phyloP scores from a whole-genome alignment of 2,329 filamentous ascomycete genomes.

The Raffaelea arxii region DNA sequence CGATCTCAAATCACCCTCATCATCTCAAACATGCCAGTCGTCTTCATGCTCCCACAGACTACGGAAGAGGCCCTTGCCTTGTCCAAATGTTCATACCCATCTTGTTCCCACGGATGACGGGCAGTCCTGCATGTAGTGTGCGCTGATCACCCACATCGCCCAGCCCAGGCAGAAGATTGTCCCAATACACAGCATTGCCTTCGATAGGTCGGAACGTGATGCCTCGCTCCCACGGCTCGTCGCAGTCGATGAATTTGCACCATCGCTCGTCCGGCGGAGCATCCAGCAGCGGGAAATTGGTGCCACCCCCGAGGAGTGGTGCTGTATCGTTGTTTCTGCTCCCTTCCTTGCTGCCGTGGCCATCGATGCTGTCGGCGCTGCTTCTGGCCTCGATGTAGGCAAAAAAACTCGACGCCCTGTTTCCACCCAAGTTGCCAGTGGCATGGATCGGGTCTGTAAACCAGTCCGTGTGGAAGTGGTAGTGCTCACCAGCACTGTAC shows the following conservation, averaged over 20 bases:
- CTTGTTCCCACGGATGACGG: conserved; percentile 34
- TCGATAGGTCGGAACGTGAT: conserved; percentile 37
- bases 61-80: conserved; percentile 26
- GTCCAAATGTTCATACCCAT: conserved; percentile 46
- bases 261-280: conserved; percentile 27
- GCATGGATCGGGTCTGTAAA: conserved; percentile 29
- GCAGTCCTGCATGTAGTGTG: conserved; percentile 36
- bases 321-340: not conserved
- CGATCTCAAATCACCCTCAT: not conserved
- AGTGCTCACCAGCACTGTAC: conserved; percentile 33
- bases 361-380: conserved; percentile 16
- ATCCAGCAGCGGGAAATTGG: conserved; percentile 35
- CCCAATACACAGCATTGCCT: conserved; percentile 40
- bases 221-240: conserved; percentile 34
- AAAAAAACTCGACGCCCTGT: conserved; percentile 36
- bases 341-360: not conserved
- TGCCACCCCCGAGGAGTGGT: conserved; percentile 31
- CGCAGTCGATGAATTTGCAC: conserved; percentile 37
- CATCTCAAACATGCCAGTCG: not conserved
- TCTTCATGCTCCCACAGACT: not conserved
- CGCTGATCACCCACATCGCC: conserved; percentile 30
- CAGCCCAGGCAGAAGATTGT: conserved; percentile 30
- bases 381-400: conserved; percentile 31
- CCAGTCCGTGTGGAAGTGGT: conserved; percentile 43
- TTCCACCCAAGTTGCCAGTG: conserved; percentile 30